These are phyloP conservation scores for Flaveria floridana DNA, from an alignment of 140 eudicot species.

Conservation along the genomic window DNA sequence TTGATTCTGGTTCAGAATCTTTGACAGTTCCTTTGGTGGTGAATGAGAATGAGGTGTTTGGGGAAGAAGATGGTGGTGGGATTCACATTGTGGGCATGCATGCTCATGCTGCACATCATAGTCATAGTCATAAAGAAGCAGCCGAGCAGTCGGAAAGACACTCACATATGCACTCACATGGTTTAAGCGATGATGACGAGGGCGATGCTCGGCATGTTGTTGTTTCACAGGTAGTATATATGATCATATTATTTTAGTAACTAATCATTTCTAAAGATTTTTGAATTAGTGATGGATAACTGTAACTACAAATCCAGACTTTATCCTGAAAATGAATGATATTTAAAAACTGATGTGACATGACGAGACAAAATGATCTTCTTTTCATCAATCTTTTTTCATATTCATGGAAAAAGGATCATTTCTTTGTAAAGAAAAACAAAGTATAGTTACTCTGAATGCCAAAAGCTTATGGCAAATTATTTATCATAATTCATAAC, in stretches of 20 bases:
- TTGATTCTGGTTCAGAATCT: slow-evolving; percentile 38
- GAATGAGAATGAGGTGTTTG: slow-evolving; percentile 46
- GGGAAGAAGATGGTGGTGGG: slow-evolving; percentile 74
- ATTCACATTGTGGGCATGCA: slow-evolving; percentile 86
- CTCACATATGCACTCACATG: slow-evolving; percentile 36
- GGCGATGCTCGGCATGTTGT: slow-evolving; percentile 56
- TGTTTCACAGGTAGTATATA: slow-evolving; percentile 62
- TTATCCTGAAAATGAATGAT: too few species aligned
- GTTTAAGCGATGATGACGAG: slow-evolving; percentile 46
- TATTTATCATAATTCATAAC: not conserved
- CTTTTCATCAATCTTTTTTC: not conserved
- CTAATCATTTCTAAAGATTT: not conserved
- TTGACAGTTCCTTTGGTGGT: slow-evolving; percentile 35
- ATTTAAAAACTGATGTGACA: too few species aligned
- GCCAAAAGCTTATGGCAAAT: not conserved
- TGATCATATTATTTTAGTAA: not conserved
- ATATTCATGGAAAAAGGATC: not conserved
- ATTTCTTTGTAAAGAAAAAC: not conserved
- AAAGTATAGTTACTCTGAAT: not conserved
- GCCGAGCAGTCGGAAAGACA: slow-evolving; percentile 36
- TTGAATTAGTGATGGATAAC: too few species aligned
- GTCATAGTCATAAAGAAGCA: slow-evolving; percentile 49
- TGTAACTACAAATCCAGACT: too few species aligned
- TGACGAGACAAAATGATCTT: not conserved
- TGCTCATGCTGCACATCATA: slow-evolving; percentile 77